Evolutionary conservation across 495 filamentous ascomycete species (phyloP).

Genomic region (Aspergillus ostianus): DNA sequence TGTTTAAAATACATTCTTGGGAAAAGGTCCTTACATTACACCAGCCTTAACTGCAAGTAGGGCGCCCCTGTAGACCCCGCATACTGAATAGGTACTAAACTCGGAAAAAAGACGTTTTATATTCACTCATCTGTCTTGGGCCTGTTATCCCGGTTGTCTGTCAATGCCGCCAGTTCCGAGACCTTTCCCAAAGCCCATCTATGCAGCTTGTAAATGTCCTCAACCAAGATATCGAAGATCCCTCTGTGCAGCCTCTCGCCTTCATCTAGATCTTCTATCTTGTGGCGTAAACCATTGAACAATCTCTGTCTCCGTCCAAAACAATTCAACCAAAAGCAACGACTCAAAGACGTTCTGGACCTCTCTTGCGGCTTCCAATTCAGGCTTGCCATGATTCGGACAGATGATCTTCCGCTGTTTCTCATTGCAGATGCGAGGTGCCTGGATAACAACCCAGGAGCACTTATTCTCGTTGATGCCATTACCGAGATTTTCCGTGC

Average conservation of each 20-base stretch:
- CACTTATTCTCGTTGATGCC: slow-evolving; percentile 93
- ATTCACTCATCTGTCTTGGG: no score
- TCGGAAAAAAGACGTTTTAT: no score
- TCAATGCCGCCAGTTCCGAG: no score
- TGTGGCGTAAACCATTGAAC: neutral
- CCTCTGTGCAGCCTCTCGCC: neutral
- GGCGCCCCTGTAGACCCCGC: no score
- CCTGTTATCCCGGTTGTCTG: no score
- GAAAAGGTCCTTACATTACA: no score
- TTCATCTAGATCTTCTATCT: neutral
- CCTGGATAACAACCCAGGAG: slow-evolving; percentile 83
- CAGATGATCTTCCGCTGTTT: slow-evolving; percentile 58
- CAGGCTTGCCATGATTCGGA: neutral
- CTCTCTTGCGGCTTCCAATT: neutral
- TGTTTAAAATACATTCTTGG: no score
- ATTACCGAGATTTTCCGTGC: slow-evolving; percentile 88
- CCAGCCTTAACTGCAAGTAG: no score
- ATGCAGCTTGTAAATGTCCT: no score
- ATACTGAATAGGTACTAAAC: no score
- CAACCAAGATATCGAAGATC: neutral
- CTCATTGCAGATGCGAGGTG: slow-evolving; percentile 61
- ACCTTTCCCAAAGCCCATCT: no score
- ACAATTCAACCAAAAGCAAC: no score
- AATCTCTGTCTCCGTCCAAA: neutral
- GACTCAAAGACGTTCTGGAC: neutral